These are phyloP conservation scores for Favolaschia claudopus DNA, from an alignment of 768 basidiomycete species.

Conservation along the genomic window DNA sequence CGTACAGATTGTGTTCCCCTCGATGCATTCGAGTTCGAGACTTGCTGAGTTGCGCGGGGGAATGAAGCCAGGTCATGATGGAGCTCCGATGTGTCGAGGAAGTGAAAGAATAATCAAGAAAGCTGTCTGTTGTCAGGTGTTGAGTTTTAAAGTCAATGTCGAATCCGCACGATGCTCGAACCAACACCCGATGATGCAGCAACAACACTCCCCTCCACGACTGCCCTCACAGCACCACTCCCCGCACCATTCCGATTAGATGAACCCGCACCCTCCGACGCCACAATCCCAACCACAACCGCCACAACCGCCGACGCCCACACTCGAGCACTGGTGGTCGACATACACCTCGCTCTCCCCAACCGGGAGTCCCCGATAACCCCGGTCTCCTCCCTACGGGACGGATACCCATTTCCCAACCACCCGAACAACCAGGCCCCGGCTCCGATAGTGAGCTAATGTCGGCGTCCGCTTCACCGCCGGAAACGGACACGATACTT, in stretches of 20 bases:
- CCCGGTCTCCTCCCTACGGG: slow-evolving; percentile 26
- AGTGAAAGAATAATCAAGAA: no score
- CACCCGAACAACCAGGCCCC: slow-evolving; percentile 31
- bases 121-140: no score
- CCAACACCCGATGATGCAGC: slow-evolving; percentile 15
- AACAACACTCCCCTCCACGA: slow-evolving; percentile 35
- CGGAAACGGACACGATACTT: slow-evolving; percentile 14
- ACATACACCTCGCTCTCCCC: slow-evolving; percentile 56
- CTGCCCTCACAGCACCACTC: slow-evolving; percentile 60
- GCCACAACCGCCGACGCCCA: slow-evolving; percentile 48
- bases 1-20: no score
- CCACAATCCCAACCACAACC: slow-evolving; percentile 70
- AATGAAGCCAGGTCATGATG: no score
- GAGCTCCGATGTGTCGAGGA: no score
- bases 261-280: slow-evolving; percentile 54
- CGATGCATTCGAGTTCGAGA: no score
- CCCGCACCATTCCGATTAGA: slow-evolving; percentile 54
- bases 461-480: slow-evolving; percentile 25
- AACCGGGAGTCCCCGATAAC: slow-evolving; percentile 44
- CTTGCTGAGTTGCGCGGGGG: no score
- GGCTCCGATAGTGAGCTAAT: slow-evolving; percentile 25
- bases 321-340: slow-evolving; percentile 58
- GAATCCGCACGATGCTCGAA: no score
- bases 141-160: no score
- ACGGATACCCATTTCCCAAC: slow-evolving; percentile 35